Conservation (phyloP, 371 early-diverging fungal genomes). For the Apophysomyces elegans region DNA sequence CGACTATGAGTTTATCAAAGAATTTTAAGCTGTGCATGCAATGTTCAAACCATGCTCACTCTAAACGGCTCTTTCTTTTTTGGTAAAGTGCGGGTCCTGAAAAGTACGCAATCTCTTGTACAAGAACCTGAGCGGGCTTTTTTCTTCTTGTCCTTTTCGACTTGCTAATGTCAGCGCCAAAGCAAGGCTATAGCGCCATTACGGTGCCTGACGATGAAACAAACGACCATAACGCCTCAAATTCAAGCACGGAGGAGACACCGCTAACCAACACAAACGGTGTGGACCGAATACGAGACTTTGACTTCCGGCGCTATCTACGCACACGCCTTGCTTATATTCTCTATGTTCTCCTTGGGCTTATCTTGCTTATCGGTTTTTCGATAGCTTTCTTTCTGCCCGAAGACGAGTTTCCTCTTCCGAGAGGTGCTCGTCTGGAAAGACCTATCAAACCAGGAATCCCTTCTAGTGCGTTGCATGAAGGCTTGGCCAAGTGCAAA, state of each 20-base stretch:
- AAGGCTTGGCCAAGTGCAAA: conserved; percentile 25
- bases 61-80: no score
- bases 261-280: neutral
- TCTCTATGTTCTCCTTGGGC: conserved; percentile 13
- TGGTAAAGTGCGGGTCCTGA: no score
- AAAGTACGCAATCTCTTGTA: no score
- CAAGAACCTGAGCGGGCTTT: neutral
- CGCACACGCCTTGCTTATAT: conserved; percentile 14
- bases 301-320: conserved; percentile 18
- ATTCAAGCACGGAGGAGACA: conserved; percentile 15
- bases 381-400: conserved; percentile 15
- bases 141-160: conserved; percentile 2
- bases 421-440: neutral
- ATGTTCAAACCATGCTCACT: no score
- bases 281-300: conserved; percentile 17
- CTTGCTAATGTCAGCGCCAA: conserved; percentile 18
- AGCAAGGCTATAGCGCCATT: conserved; percentile 27
- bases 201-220: conserved; percentile 20
- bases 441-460: conserved; percentile 28
- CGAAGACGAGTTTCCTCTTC: neutral
- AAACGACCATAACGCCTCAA: conserved; percentile 3
- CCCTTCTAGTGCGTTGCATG: conserved; percentile 19
- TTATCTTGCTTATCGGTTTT: conserved; percentile 13
- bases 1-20: no score
- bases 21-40: no score